Conservation (phyloP, 2,329 filamentous ascomycete species). For the Daldinia sp. region DNA sequence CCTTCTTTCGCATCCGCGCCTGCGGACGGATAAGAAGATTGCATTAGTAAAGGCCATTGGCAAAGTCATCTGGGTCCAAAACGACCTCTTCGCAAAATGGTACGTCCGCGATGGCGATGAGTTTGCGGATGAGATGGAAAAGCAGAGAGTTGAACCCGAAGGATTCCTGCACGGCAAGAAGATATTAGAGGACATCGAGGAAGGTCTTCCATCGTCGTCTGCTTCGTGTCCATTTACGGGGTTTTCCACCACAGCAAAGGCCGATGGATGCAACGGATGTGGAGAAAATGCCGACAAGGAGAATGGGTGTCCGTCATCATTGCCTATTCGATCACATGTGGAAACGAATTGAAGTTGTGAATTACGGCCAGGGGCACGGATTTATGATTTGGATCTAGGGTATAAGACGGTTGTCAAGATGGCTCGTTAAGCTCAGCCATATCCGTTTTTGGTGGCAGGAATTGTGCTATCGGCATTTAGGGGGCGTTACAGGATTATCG, state of each 20-base stretch:
- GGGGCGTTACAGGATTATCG: not conserved
- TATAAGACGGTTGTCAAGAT: too few relatives aligned
- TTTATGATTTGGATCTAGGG: not conserved
- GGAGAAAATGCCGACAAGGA: constrained; percentile 24
- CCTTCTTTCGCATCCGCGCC: constrained; percentile 73
- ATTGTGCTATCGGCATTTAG: not conserved
- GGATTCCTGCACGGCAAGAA: constrained; percentile 71
- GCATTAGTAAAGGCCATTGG: constrained; percentile 77
- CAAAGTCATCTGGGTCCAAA: constrained; percentile 89
- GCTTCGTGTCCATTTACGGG: constrained; percentile 40
- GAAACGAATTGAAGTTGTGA: constrained; percentile 11
- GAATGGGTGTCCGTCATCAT: constrained; percentile 21
- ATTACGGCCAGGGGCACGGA: not conserved
- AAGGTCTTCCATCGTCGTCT: constrained; percentile 42
- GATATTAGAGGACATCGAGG: constrained; percentile 57
- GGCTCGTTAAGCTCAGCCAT: too few relatives aligned
- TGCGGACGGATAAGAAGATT: constrained; percentile 73
- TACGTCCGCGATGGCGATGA: constrained; percentile 74
- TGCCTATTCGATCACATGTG: constrained; percentile 28
- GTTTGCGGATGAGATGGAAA: constrained; percentile 55
- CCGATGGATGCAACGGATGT: constrained; percentile 28
- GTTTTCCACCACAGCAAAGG: constrained; percentile 19
- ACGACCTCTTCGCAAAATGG: constrained; percentile 86
- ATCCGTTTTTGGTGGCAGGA: too few relatives aligned
- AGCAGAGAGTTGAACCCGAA: constrained; percentile 65